Evolutionary conservation across 148 eudicot species (phyloP).

Genomic region (Mesembryanthemum crystallinum): DNA sequence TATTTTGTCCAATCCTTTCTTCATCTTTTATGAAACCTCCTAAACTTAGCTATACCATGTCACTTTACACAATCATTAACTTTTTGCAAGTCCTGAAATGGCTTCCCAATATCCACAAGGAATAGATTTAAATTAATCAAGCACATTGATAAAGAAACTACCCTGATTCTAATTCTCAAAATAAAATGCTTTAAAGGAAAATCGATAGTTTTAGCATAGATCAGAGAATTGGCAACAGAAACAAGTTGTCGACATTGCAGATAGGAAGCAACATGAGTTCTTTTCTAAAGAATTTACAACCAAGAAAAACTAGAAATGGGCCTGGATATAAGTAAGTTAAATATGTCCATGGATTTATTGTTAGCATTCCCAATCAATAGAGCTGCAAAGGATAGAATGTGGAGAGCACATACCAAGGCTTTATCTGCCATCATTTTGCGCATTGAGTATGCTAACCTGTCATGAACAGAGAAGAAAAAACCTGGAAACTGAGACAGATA

Average conservation of each 20-base stretch:
- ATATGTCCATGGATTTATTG: not conserved
- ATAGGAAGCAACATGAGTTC: not conserved
- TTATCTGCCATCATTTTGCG: constrained; percentile 99
- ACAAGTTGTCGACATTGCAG: not conserved
- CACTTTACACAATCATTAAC: not conserved
- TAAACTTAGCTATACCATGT: not conserved
- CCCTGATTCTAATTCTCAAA: no score
- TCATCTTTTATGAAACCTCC: not conserved
- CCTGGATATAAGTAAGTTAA: not conserved
- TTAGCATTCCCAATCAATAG: not conserved
- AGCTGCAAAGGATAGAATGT: constrained; percentile 3
- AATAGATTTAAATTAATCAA: not conserved
- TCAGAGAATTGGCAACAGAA: no score
- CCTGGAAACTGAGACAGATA: constrained; percentile 4
- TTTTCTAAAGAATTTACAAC: not conserved
- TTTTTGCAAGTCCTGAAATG: not conserved
- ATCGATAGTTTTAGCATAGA: no score
- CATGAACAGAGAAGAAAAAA: constrained; percentile 19
- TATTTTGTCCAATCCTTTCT: not conserved
- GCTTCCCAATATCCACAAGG: not conserved
- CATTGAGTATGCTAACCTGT: constrained; percentile 95
- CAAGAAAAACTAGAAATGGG: not conserved
- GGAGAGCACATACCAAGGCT: constrained; percentile 58
- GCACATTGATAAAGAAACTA: no score
- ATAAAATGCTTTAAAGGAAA: not conserved